Conservation (phyloP, 1,284 basidiomycete genomes). For the Rhodotorula sp. region DNA sequence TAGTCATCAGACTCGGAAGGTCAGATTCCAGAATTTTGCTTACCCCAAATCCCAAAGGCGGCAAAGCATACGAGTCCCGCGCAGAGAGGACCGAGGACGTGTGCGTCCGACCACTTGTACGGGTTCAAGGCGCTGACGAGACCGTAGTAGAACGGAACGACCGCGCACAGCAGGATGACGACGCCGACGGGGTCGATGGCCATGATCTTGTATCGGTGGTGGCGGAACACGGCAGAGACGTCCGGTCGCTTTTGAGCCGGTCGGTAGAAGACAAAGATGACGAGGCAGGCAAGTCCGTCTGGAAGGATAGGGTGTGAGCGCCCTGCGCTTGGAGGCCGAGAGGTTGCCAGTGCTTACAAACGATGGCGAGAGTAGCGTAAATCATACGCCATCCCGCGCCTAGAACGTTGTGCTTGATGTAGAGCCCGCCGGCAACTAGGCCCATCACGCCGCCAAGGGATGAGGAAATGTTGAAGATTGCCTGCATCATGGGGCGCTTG, state of each 20-base stretch:
- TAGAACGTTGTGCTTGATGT: conserved; percentile 2
- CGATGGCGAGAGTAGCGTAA: conserved; percentile 2
- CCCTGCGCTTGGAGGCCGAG: background rate
- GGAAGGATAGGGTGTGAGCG: background rate
- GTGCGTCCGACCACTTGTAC: conserved; percentile 8
- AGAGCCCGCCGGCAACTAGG: conserved; percentile 1
- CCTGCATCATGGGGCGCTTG: background rate
- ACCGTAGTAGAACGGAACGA: conserved; percentile 2
- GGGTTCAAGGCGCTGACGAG: conserved; percentile 2
- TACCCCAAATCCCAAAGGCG: background rate
- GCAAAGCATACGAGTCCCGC: background rate
- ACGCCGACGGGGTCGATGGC: conserved; percentile 2
- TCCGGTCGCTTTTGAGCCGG: background rate
- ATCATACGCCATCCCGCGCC: conserved; percentile 9
- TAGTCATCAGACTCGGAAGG: background rate
- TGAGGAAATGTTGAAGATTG: background rate
- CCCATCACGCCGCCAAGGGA: background rate
- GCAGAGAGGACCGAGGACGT: conserved; percentile 1
- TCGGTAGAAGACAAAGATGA: background rate
- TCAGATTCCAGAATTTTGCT: background rate
- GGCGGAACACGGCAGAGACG: conserved; percentile 6
- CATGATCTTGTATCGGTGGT: background rate
- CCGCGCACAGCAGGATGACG: background rate
- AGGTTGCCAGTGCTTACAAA: background rate
- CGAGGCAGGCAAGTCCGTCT: background rate